Conservation (phyloP, 2,329 filamentous ascomycete genomes). For the Emergomyces africanus region DNA sequence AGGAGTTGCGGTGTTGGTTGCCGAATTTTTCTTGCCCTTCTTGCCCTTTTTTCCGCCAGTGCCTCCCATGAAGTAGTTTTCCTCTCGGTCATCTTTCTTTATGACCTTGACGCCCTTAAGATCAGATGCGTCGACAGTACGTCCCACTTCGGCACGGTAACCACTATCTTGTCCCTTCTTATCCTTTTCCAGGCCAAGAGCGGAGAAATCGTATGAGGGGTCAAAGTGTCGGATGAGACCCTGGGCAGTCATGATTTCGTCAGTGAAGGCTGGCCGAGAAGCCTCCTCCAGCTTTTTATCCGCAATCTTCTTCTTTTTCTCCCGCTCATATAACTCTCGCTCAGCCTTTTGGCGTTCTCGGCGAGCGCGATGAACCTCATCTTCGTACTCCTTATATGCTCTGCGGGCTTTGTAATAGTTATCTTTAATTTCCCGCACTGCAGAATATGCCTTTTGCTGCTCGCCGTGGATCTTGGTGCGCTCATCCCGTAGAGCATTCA, state of each 20-base stretch:
- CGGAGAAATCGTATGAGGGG: constrained; percentile 58
- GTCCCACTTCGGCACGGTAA: constrained; percentile 64
- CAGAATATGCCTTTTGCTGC: constrained; percentile 73
- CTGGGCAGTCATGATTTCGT: constrained; percentile 83
- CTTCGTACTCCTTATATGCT: constrained; percentile 72
- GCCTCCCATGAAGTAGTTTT: constrained; percentile 64
- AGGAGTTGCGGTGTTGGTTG: constrained; percentile 35
- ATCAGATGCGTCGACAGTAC: constrained; percentile 71
- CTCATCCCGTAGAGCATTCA: constrained; percentile 75
- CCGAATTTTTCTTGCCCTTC: constrained; percentile 45
- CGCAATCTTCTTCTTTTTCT: constrained; percentile 39
- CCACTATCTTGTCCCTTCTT: constrained; percentile 45
- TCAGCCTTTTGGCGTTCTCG: constrained; percentile 72
- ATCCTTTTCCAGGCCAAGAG: constrained; percentile 40
- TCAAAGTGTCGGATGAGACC: constrained; percentile 86
- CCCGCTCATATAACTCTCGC: constrained; percentile 44
- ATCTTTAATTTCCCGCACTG: constrained; percentile 79
- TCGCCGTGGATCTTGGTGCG: constrained; percentile 69
- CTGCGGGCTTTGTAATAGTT: constrained; percentile 71
- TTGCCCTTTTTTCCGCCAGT: constrained; percentile 74
- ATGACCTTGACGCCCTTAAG: constrained; percentile 76
- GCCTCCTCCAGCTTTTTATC: constrained; percentile 42
- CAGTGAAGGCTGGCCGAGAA: constrained; percentile 68
- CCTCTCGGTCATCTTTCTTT: constrained; percentile 77
- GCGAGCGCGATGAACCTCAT: constrained; percentile 62